phyloP scores from a whole-genome alignment of 495 filamentous ascomycete genomes.

The Letharia lupina region DNA sequence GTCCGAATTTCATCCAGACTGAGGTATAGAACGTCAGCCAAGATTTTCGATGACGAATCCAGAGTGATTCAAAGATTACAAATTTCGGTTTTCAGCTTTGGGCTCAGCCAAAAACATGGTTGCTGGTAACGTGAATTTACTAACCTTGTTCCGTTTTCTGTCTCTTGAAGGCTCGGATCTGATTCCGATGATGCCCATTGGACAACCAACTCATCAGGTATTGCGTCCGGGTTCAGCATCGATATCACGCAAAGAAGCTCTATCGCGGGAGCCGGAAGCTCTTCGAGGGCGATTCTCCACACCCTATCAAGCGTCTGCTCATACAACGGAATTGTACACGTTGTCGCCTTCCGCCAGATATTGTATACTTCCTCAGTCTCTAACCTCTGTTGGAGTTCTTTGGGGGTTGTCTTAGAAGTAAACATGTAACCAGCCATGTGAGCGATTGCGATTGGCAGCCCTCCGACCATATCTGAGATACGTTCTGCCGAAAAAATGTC shows the following conservation, averaged over 20 bases:
- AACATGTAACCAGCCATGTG: constrained; percentile 5
- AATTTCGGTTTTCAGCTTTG: background rate
- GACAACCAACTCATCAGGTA: background rate
- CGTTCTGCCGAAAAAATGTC: background rate
- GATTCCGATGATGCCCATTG: background rate
- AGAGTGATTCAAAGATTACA: background rate
- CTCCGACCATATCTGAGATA: constrained; percentile 2
- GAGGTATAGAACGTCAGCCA: background rate
- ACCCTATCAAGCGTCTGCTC: background rate
- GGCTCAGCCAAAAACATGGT: background rate
- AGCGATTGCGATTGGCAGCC: constrained; percentile 5
- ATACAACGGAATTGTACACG: background rate
- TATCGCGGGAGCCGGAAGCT: background rate
- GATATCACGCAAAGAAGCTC: background rate
- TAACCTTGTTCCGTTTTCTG: background rate
- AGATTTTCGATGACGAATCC: background rate
- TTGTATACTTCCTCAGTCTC: background rate
- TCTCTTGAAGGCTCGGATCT: background rate
- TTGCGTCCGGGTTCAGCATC: background rate
- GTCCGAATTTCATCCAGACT: background rate
- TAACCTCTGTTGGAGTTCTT: background rate
- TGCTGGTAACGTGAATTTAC: background rate
- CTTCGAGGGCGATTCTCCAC: background rate
- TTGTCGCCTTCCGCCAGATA: background rate
- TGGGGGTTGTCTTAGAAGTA: background rate